Evolutionary conservation across 352 stramenopile genomes (phyloP).

Genomic region (Phytophthora sp.): DNA sequence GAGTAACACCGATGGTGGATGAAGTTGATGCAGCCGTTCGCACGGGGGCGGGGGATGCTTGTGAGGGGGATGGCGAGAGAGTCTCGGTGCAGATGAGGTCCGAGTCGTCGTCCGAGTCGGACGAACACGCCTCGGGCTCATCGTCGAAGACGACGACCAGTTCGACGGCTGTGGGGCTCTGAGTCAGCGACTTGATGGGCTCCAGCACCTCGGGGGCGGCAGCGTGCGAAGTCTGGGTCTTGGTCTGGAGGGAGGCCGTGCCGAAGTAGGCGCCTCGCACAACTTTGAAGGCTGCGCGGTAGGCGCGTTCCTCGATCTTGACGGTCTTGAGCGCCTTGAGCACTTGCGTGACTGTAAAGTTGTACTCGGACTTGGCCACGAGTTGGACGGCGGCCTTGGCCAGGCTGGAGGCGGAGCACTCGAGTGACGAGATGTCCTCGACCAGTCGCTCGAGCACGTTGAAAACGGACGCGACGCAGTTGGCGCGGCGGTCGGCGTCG

Average conservation of each 20-base stretch:
- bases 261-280: slow-evolving; percentile 41
- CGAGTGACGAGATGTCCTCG: slow-evolving; percentile 37
- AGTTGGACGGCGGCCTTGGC: slow-evolving; percentile 56
- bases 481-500: slow-evolving; percentile 21
- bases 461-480: slow-evolving; percentile 46
- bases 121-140: slow-evolving; percentile 2
- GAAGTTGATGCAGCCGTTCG: slow-evolving; percentile 18
- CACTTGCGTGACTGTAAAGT: slow-evolving; percentile 27
- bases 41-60: slow-evolving; percentile 18
- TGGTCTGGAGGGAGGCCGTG: background rate
- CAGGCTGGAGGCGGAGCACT: slow-evolving; percentile 48
- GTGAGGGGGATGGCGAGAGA: slow-evolving; percentile 38
- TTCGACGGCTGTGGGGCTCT: slow-evolving; percentile 44
- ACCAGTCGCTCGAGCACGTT: slow-evolving; percentile 45
- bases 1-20: slow-evolving; percentile 33
- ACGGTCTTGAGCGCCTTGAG: slow-evolving; percentile 27
- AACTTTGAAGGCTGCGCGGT: slow-evolving; percentile 41
- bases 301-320: slow-evolving; percentile 28
- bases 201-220: slow-evolving; percentile 24
- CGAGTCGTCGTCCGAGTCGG: slow-evolving; percentile 17
- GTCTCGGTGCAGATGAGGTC: slow-evolving; percentile 41
- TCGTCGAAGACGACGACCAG: slow-evolving; percentile 20
- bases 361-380: slow-evolving; percentile 44
- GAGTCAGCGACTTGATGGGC: slow-evolving; percentile 28
- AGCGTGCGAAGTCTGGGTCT: slow-evolving; percentile 19